Conservation (phyloP, 495 filamentous ascomycete species). For the Podospora tetraspora region DNA sequence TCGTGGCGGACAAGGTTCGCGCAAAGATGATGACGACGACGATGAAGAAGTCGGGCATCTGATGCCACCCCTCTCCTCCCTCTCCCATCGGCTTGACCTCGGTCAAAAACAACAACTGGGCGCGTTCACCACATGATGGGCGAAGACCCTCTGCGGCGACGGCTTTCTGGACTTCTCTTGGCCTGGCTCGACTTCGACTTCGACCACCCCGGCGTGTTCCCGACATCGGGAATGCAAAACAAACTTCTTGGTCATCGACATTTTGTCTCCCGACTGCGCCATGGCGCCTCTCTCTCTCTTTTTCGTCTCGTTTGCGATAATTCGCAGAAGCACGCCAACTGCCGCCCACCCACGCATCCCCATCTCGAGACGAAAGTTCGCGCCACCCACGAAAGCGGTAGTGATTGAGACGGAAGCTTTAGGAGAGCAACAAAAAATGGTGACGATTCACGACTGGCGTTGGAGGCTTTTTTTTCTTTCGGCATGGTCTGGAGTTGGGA, state of each 20-base stretch:
- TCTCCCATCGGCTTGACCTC: not conserved
- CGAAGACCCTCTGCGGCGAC: not conserved
- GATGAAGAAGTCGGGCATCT: constrained; percentile 20
- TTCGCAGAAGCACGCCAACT: not conserved
- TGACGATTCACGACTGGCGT: not conserved
- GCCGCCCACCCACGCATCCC: not conserved
- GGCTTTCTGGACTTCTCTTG: not conserved
- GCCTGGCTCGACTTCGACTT: not conserved
- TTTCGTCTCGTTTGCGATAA: not conserved
- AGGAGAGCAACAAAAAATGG: not conserved
- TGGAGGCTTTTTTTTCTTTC: not conserved
- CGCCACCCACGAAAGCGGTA: not conserved
- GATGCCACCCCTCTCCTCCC: not conserved
- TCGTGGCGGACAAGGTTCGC: constrained; percentile 58
- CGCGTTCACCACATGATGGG: not conserved
- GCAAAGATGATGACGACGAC: constrained; percentile 66
- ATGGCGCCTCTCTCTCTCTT: not conserved
- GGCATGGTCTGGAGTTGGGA: not conserved
- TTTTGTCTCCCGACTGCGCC: not conserved
- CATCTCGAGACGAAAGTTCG: not conserved
- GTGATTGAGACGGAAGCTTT: not conserved
- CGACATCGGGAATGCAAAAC: not conserved
- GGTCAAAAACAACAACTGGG: not conserved
- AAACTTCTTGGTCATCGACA: not conserved
- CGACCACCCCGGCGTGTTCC: not conserved